These are phyloP conservation scores for Sarocladium kiliense DNA, from an alignment of 2,329 filamentous ascomycete species.

Conservation along the genomic window DNA sequence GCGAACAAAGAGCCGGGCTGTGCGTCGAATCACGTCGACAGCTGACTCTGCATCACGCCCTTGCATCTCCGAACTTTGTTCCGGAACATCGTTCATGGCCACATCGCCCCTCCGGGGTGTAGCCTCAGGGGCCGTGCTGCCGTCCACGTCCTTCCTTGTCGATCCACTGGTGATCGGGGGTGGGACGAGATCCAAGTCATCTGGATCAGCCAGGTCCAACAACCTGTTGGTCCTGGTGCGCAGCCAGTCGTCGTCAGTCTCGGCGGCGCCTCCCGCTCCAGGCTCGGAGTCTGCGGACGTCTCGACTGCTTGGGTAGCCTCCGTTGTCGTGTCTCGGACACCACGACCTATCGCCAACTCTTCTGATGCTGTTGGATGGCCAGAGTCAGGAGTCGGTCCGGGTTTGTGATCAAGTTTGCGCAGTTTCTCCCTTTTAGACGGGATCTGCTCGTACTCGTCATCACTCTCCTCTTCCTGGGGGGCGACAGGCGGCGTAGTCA, in stretches of 20 bases:
- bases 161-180: slow-evolving; percentile 6
- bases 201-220: slow-evolving; percentile 77
- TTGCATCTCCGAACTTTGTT: slow-evolving; percentile 25
- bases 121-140: slow-evolving; percentile 14
- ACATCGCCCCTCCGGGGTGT: background rate
- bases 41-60: slow-evolving; percentile 16
- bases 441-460: slow-evolving; percentile 68
- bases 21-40: slow-evolving; percentile 61
- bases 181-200: slow-evolving; percentile 37
- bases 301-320: background rate
- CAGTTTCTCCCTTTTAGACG: slow-evolving; percentile 46
- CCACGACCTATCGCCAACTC: background rate
- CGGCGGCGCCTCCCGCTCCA: slow-evolving; percentile 26
- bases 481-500: slow-evolving; percentile 16
- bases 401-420: slow-evolving; percentile 8
- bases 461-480: slow-evolving; percentile 58
- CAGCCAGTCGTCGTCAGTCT: slow-evolving; percentile 86
- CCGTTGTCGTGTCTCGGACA: slow-evolving; percentile 2
- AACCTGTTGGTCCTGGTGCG: slow-evolving; percentile 82
- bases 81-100: slow-evolving; percentile 17
- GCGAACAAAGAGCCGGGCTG: slow-evolving; percentile 77
- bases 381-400: slow-evolving; percentile 6
- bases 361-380: background rate
- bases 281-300: slow-evolving; percentile 7
- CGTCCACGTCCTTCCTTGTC: background rate